Percentiles rank a stretch among this genome's conserved stretches.
Evolutionary conservation across 1,284 basidiomycete genomes (phyloP).

Genomic region (Leccinum angustisporum): DNA sequence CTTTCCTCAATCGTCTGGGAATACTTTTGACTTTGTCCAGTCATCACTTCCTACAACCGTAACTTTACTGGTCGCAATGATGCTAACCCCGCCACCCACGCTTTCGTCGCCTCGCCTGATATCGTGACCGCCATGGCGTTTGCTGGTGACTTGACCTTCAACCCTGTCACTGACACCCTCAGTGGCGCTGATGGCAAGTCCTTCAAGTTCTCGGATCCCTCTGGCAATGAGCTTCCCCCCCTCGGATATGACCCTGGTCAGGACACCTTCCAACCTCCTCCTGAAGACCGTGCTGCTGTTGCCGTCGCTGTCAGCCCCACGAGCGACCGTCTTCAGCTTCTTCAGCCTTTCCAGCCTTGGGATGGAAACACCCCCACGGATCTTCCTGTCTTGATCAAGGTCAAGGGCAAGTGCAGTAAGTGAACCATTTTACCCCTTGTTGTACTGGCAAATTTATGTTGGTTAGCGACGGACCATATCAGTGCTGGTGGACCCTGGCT

Average conservation of each 20-base stretch:
- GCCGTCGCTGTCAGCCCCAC: constrained; percentile 86
- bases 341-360: constrained; percentile 91
- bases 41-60: constrained; percentile 99
- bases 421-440: constrained; percentile 16
- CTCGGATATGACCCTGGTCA: constrained; percentile 95
- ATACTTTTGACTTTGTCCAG: constrained; percentile 37
- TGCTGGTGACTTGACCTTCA: constrained; percentile 93
- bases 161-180: constrained; percentile 92
- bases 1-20: background rate
- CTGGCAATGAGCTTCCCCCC: constrained; percentile 91
- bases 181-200: constrained; percentile 90
- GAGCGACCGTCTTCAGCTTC: constrained; percentile 93
- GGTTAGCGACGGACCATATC: background rate
- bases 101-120: constrained; percentile 98
- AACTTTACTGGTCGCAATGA: constrained; percentile 99
- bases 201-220: constrained; percentile 94
- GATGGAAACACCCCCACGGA: constrained; percentile 90
- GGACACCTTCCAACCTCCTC: constrained; percentile 96
- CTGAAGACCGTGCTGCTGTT: constrained; percentile 81
- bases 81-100: constrained; percentile 98
- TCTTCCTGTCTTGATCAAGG: constrained; percentile 96
- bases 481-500: background rate
- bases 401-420: constrained; percentile 96
- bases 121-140: constrained; percentile 98
- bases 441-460: background rate